Conservation (phyloP, 495 filamentous ascomycete species). For the Penicillium lividum region DNA sequence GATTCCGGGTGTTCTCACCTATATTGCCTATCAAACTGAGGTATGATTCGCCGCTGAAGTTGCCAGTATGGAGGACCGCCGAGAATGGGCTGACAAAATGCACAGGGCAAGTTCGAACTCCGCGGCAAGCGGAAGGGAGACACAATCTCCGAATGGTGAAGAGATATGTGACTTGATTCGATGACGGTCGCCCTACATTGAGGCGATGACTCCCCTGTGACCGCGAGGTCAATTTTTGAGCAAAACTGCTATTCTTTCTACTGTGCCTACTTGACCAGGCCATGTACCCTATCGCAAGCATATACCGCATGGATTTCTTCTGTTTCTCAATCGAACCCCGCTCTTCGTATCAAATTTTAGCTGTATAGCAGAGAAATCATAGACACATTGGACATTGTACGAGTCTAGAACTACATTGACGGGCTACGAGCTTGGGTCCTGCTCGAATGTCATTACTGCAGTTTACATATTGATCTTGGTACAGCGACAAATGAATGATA, state of each 20-base stretch:
- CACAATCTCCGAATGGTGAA: conserved; percentile 71
- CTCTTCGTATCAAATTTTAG: not conserved
- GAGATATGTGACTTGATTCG: conserved; percentile 6
- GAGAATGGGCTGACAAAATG: conserved; percentile 12
- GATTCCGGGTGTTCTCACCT: conserved; percentile 68
- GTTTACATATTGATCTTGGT: not conserved
- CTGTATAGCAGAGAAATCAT: not conserved
- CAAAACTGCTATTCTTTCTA: conserved; percentile 18
- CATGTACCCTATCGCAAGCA: conserved; percentile 42
- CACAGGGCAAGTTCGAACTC: conserved; percentile 81
- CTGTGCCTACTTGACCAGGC: conserved; percentile 19
- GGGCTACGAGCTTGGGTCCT: not conserved
- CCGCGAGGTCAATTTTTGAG: conserved; percentile 2
- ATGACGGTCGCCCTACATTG: not conserved
- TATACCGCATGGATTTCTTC: conserved; percentile 40
- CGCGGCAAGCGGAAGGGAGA: conserved; percentile 88
- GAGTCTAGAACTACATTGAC: not conserved
- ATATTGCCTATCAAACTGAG: conserved; percentile 74
- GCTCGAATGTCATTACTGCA: not conserved
- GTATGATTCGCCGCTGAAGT: conserved; percentile 56
- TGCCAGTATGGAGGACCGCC: not conserved
- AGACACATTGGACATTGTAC: not conserved
- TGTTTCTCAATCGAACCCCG: conserved; percentile 12
- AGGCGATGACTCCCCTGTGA: not conserved
- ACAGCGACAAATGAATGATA: not conserved